phyloP scores from a whole-genome alignment of 2,329 filamentous ascomycete species.

The Fusarium buharicum region DNA sequence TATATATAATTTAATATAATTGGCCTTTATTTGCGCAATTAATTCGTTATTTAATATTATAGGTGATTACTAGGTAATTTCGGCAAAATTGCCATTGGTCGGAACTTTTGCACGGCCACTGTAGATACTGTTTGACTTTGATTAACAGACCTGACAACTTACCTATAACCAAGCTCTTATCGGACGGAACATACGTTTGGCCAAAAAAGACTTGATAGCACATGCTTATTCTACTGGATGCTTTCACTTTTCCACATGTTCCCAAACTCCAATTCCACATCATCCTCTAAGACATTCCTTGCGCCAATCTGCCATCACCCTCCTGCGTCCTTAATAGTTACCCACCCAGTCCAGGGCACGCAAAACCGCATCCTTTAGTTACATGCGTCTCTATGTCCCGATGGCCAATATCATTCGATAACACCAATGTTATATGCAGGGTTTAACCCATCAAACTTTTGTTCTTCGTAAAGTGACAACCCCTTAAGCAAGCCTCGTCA shows the following conservation, averaged over 20 bases:
- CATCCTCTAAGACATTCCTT: constrained; percentile 25
- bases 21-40: too few relatives aligned
- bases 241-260: constrained; percentile 41
- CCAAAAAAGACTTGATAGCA: constrained; percentile 14
- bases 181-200: constrained; percentile 5
- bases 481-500: constrained; percentile 56
- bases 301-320: constrained; percentile 38
- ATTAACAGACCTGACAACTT: too few relatives aligned
- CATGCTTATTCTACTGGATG: constrained; percentile 42
- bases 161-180: too few relatives aligned
- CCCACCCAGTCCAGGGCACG: constrained; percentile 11
- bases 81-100: too few relatives aligned
- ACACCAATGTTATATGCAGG: constrained; percentile 5
- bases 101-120: too few relatives aligned
- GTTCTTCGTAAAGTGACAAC: constrained; percentile 1
- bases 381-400: constrained; percentile 20
- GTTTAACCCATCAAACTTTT: constrained; percentile 10
- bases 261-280: constrained; percentile 41
- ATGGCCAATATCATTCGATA: constrained; percentile 11
- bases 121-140: too few relatives aligned
- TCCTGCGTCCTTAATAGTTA: constrained; percentile 7
- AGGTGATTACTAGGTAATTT: too few relatives aligned
- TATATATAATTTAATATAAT: too few relatives aligned
- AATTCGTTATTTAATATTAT: too few relatives aligned
- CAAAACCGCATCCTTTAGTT: constrained; percentile 16